These are phyloP conservation scores for Trichosporon coremiiforme DNA, from an alignment of 1,284 basidiomycete genomes.

Conservation along the genomic window DNA sequence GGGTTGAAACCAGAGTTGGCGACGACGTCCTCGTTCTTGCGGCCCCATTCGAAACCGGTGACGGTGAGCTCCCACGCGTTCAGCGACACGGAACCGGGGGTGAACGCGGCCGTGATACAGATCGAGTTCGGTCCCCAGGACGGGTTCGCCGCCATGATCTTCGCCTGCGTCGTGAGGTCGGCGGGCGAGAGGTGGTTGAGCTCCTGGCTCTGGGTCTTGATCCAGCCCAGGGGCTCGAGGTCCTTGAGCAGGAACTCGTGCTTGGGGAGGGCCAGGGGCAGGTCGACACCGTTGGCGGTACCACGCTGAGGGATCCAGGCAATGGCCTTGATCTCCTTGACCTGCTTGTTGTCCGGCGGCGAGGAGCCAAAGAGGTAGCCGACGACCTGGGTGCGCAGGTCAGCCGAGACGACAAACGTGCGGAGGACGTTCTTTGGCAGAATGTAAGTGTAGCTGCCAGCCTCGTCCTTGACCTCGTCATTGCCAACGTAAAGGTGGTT, in stretches of 20 bases:
- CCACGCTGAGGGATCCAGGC: constrained; percentile 96
- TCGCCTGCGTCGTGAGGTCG: constrained; percentile 94
- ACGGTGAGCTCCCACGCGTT: constrained; percentile 88
- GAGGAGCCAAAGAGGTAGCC: constrained; percentile 91
- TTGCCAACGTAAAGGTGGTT: constrained; percentile 99
- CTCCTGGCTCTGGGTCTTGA: constrained; percentile 92
- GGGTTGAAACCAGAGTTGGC: constrained; percentile 90
- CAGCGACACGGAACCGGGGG: constrained; percentile 93
- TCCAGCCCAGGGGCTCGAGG: constrained; percentile 94
- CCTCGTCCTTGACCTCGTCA: constrained; percentile 96
- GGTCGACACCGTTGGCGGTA: constrained; percentile 87
- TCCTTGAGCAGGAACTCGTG: constrained; percentile 94
- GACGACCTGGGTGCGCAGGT: constrained; percentile 94
- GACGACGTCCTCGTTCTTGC: constrained; percentile 84
- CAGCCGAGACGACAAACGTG: constrained; percentile 89
- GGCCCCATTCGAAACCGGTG: constrained; percentile 96
- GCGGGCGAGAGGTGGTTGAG: constrained; percentile 87
- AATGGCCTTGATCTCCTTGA: constrained; percentile 97
- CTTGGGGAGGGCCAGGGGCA: constrained; percentile 81
- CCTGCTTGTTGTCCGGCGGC: constrained; percentile 94
- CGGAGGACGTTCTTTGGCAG: constrained; percentile 98
- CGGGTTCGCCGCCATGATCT: constrained; percentile 92
- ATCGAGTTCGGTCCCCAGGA: constrained; percentile 94
- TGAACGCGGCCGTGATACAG: constrained; percentile 93
- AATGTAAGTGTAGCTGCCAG: constrained; percentile 89